Base-by-base conservation (phyloP, 306 rosid species). In the Ziziphus jujuba region DNA sequence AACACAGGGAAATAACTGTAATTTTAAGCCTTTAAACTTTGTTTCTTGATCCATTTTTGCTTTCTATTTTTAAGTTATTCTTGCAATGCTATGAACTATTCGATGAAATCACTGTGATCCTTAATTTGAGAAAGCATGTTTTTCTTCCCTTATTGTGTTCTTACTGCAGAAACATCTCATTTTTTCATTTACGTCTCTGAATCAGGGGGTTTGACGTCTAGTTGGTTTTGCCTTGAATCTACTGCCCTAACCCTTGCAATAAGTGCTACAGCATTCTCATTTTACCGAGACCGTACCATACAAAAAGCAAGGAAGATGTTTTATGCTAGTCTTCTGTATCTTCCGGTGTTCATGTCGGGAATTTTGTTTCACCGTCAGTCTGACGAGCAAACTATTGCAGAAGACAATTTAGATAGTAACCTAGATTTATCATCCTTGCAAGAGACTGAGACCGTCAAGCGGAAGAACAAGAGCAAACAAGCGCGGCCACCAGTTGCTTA, bases 201-300 rank as follows among this genome's bases (percentile, higher is more conserved):
- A 75, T 72, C 89, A 92, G 98, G 93, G 98, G 97, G 96, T 17
- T 45, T 93, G 75, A 72, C 97, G 69, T 90, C 98, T 17, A 84
- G 77, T 59, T 93, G 98, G 97, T 93, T 93, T 77, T 87, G 89
- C 67, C 83, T 87, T 0, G 98, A 93, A 82, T 87, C 98, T n/a
- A 75, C 89, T 5, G 69, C 54, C 66, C 96, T 93, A 43, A 93
- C 97, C 15, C 86, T 90, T n/a, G 93, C 96, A 52, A 90, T 92
- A 73, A 78, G 73, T 9, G 92, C 89, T 4, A 72, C 96, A 0
- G 96, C 96, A 40, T 90, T 83, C 79, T 87, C 97, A 10, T 92
- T 92, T 73, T 86, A 81, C 53, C 80, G 86, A 69, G 78, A 92
- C 77, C 91, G 91, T 7, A 87, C 91, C 1, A 77, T 40, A 61